These are phyloP conservation scores for Tricholoma saponaceum DNA, from an alignment of 768 basidiomycete genomes.

Conservation along the genomic window DNA sequence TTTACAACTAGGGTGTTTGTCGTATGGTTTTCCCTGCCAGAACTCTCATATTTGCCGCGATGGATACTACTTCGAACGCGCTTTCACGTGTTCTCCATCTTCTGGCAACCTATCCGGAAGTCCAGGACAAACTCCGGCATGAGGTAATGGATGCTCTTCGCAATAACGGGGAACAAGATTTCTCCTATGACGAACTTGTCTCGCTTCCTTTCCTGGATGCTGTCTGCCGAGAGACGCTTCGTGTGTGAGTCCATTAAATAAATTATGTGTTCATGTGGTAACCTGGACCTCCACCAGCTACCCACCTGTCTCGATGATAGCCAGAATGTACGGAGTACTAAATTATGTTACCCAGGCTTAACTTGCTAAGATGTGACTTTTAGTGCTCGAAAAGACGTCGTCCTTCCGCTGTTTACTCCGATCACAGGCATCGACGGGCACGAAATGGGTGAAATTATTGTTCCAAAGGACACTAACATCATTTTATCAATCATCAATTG, in stretches of 20 bases:
- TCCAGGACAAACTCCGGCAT: conserved; percentile 31
- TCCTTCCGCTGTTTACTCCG: conserved; percentile 38
- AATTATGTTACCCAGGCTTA: not conserved
- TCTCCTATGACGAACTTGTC: conserved; percentile 34
- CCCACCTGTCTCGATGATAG: conserved; percentile 10
- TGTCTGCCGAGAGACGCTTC: conserved; percentile 33
- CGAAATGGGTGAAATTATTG: conserved; percentile 28
- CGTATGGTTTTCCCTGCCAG: conserved; percentile 3
- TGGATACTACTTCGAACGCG: conserved; percentile 40
- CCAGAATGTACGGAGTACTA: conserved; percentile 8
- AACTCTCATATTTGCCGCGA: conserved; percentile 30
- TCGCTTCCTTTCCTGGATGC: conserved; percentile 34
- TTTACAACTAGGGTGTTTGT: not conserved
- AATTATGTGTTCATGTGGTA: not conserved
- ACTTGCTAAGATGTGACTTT: not conserved
- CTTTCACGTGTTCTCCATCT: conserved; percentile 31
- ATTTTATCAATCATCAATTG: conserved; percentile 32
- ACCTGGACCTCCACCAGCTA: conserved; percentile 1
- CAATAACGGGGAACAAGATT: conserved; percentile 13
- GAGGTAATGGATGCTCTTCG: conserved; percentile 24
- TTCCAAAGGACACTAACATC: conserved; percentile 36
- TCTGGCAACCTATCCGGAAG: conserved; percentile 26
- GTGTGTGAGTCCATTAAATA: conserved; percentile 25
- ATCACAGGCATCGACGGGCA: conserved; percentile 32
- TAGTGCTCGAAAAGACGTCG: conserved; percentile 31